Conservation (phyloP, 768 basidiomycete genomes). For the Termitomyces sp. region DNA sequence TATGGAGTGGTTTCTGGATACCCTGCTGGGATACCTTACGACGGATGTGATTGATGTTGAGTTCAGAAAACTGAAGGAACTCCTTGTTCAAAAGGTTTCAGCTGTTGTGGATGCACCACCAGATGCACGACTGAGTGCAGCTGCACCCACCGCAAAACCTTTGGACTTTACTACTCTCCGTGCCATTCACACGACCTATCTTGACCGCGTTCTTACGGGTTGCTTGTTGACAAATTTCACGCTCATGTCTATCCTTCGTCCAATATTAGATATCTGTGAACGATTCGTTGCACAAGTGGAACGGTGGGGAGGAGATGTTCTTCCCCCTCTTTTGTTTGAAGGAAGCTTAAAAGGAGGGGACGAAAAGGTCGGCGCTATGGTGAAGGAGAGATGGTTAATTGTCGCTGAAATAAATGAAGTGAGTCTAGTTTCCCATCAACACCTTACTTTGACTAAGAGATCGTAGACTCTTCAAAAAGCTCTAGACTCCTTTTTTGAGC, state of each 20-base stretch:
- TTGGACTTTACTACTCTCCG: conserved; percentile 88
- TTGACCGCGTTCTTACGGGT: conserved; percentile 76
- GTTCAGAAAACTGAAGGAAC: conserved; percentile 65
- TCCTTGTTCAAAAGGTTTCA: conserved; percentile 37
- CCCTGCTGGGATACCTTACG: conserved; percentile 81
- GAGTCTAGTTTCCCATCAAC: conserved; percentile 15
- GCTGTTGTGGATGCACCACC: conserved; percentile 3
- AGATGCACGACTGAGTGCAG: conserved; percentile 16
- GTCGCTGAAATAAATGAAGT: conserved; percentile 83
- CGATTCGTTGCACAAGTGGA: conserved; percentile 86
- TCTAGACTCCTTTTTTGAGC: conserved; percentile 77
- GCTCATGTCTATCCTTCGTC: conserved; percentile 59
- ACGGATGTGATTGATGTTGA: conserved; percentile 88
- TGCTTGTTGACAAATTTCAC: conserved; percentile 69
- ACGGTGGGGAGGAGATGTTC: conserved; percentile 88
- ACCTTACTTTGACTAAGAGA: not conserved
- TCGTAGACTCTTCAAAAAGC: conserved; percentile 61
- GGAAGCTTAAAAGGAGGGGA: conserved; percentile 63
- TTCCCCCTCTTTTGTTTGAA: conserved; percentile 81
- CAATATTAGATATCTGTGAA: conserved; percentile 81
- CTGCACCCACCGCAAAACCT: conserved; percentile 31
- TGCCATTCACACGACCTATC: conserved; percentile 75
- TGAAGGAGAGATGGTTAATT: conserved; percentile 62
- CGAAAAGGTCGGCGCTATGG: conserved; percentile 67
- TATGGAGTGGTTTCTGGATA: conserved; percentile 92